Evolutionary conservation across 495 filamentous ascomycete genomes (phyloP).

Genomic region (Hypoxylon subgilvum): DNA sequence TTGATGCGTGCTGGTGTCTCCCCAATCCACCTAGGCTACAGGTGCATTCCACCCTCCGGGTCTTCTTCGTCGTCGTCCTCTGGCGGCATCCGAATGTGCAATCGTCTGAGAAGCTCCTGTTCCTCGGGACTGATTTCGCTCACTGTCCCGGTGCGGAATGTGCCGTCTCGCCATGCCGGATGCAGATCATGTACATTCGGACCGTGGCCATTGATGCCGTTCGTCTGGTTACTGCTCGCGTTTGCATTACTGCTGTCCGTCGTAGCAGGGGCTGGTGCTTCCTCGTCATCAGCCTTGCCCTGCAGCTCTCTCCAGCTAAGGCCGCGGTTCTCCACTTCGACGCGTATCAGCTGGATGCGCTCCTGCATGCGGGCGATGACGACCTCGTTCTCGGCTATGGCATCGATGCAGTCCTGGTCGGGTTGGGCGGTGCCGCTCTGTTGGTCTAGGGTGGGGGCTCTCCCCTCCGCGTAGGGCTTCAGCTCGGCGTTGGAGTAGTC

Average conservation of each 20-base stretch:
- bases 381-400: constrained; percentile 75
- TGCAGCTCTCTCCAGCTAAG: constrained; percentile 69
- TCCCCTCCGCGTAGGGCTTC: constrained; percentile 60
- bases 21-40: too few relatives aligned
- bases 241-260: constrained; percentile 44
- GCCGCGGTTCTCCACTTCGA: constrained; percentile 78
- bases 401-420: constrained; percentile 70
- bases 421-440: constrained; percentile 44
- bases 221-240: constrained; percentile 25
- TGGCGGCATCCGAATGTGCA: constrained; percentile 40
- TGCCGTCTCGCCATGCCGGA: constrained; percentile 60
- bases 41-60: constrained; percentile 67
- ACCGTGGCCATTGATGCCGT: constrained; percentile 44
- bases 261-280: constrained; percentile 20
- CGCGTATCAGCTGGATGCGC: constrained; percentile 69
- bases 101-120: constrained; percentile 51
- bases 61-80: constrained; percentile 53
- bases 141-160: constrained; percentile 60
- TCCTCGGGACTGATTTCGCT: constrained; percentile 55
- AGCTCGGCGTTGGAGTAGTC: constrained; percentile 78
- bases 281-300: constrained; percentile 46
- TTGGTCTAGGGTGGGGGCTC: constrained; percentile 27
- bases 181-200: constrained; percentile 26
- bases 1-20: too few relatives aligned
- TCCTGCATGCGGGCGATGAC: constrained; percentile 77